A percentile compares a stretch with the other conserved stretches of the same genome.
Evolutionary conservation across 805 yeast genomes (phyloP).

Genomic region (Teunomyces pallodes): DNA sequence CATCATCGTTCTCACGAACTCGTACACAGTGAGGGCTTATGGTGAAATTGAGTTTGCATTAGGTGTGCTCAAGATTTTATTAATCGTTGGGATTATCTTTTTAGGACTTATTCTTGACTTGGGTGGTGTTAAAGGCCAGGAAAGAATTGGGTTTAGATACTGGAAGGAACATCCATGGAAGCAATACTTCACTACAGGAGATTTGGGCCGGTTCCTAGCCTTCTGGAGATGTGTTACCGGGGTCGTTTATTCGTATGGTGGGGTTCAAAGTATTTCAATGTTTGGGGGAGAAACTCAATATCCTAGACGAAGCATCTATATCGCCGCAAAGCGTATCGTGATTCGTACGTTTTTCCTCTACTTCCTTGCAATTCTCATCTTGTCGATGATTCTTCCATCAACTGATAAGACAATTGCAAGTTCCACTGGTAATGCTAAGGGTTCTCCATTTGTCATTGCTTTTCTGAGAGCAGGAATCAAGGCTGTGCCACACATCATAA

Average conservation of each 20-base stretch:
- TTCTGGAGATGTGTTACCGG: slow-evolving; percentile 34
- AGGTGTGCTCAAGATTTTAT: slow-evolving; percentile 22
- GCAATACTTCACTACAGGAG: slow-evolving; percentile 15
- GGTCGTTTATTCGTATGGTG: slow-evolving; percentile 38
- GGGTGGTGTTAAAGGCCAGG: slow-evolving; percentile 4
- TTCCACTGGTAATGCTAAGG: slow-evolving; percentile 26
- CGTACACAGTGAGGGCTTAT: slow-evolving; percentile 36
- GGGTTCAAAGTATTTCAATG: slow-evolving; percentile 24
- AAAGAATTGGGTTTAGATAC: slow-evolving; percentile 30
- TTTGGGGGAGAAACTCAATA: slow-evolving; percentile 31
- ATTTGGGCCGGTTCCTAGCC: slow-evolving; percentile 19
- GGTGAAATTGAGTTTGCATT: slow-evolving; percentile 31
- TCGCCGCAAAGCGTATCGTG: slow-evolving; percentile 28
- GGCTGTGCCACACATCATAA: slow-evolving; percentile 35
- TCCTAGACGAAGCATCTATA: slow-evolving; percentile 31
- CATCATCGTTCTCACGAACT: slow-evolving; percentile 32
- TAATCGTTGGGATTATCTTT: slow-evolving; percentile 19
- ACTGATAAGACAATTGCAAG: slow-evolving; percentile 20
- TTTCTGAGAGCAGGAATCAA: slow-evolving; percentile 30
- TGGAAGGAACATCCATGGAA: slow-evolving; percentile 41
- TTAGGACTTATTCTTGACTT: slow-evolving; percentile 20
- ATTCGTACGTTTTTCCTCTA: slow-evolving; percentile 28
- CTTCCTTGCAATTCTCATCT: slow-evolving; percentile 32
- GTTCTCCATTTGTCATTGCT: slow-evolving; percentile 44
- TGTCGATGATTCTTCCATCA: slow-evolving; percentile 24